phyloP scores from a whole-genome alignment of 139 green algal genomes.

The Pleodorina starrii region DNA sequence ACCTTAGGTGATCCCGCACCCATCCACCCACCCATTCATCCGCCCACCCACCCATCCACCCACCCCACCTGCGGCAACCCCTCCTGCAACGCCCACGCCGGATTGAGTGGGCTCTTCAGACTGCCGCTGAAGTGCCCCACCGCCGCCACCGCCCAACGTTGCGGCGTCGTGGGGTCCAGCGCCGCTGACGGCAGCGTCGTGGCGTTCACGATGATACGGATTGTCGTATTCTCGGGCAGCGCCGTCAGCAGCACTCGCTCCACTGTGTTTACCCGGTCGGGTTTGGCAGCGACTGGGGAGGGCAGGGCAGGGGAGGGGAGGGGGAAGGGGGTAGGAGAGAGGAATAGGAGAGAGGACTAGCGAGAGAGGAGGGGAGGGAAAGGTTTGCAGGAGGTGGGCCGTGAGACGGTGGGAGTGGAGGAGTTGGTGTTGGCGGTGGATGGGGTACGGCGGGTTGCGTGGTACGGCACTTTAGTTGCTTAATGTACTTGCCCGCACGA shows the following conservation, averaged over 20 bases:
- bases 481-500: too few species aligned
- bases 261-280: conserved; percentile 4
- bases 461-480: too few species aligned
- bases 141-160: conserved; percentile 26
- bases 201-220: background rate
- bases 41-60: too few species aligned
- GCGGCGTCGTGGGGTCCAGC: background rate
- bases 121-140: conserved; percentile 17
- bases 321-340: background rate
- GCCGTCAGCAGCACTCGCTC: conserved; percentile 1
- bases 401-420: too few species aligned
- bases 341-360: background rate
- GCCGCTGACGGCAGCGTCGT: background rate
- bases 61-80: background rate
- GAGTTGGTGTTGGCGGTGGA: too few species aligned
- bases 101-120: background rate
- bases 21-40: too few species aligned
- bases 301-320: background rate
- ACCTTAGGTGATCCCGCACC: too few species aligned
- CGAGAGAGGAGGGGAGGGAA: background rate
- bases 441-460: too few species aligned
- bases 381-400: too few species aligned
- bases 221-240: background rate
- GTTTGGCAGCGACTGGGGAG: background rate
- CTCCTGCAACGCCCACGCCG: background rate